phyloP scores from a whole-genome alignment of 2,329 filamentous ascomycete genomes.

The Hysterium pulicare region DNA sequence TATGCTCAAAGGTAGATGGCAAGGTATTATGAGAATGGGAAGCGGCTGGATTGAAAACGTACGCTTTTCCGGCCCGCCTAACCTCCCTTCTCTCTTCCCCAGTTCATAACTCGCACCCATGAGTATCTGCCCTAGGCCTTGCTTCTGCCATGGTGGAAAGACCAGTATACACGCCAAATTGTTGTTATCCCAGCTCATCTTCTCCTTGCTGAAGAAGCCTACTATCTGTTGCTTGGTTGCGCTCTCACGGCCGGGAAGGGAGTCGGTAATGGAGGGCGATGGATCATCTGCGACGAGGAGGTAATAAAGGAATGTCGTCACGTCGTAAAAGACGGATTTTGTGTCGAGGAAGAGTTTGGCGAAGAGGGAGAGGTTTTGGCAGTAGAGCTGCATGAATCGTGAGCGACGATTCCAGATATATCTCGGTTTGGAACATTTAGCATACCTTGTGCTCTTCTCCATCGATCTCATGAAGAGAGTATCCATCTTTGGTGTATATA shows the following conservation, averaged over 20 bases:
- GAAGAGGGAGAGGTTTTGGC: slow-evolving; percentile 92
- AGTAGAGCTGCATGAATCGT: slow-evolving; percentile 62
- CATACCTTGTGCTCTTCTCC: slow-evolving; percentile 70
- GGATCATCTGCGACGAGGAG: slow-evolving; percentile 73
- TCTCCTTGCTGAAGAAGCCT: slow-evolving; percentile 99
- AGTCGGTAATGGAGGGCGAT: slow-evolving; percentile 27
- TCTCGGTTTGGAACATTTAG: slow-evolving; percentile 1
- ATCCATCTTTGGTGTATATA: slow-evolving; percentile 75
- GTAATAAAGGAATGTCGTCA: slow-evolving; percentile 91
- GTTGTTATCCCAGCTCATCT: slow-evolving; percentile 98
- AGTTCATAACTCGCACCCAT: slow-evolving; percentile 95
- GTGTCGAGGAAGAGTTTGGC: slow-evolving; percentile 97
- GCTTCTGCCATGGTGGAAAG: slow-evolving; percentile 92
- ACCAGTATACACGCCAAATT: slow-evolving; percentile 95
- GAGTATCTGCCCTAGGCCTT: slow-evolving; percentile 79
- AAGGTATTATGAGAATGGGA: slow-evolving; percentile 8
- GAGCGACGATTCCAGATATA: background rate
- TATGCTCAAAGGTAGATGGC: slow-evolving; percentile 1
- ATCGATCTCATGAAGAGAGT: slow-evolving; percentile 89
- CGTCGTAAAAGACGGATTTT: slow-evolving; percentile 98
- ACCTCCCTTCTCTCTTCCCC: slow-evolving; percentile 73
- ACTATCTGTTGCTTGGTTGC: slow-evolving; percentile 56
- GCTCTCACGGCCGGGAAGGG: slow-evolving; percentile 17
- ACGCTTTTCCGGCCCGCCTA: slow-evolving; percentile 90
- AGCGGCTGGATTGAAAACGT: slow-evolving; percentile 10